Evolutionary conservation across 148 eudicot species (phyloP), one percentile per base, ranked within the genome.

Genomic region (Persicaria tinctoria): DNA sequence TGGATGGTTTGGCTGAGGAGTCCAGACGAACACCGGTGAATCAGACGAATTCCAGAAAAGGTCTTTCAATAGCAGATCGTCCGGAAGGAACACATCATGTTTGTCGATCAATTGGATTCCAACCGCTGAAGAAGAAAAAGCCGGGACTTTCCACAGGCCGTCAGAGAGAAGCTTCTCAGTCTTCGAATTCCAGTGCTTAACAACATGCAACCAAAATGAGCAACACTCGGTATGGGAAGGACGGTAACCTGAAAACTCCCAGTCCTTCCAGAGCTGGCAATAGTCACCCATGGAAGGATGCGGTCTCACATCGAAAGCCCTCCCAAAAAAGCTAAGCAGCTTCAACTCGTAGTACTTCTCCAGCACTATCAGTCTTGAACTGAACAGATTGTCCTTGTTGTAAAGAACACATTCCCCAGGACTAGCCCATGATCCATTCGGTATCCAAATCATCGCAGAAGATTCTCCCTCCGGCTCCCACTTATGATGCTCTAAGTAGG

Each of bases 181-280:
- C 27, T 72, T 56, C 9, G 5, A 0, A 48, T 73, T 69, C 86
- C 84, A 78, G 16, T 79, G 75, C 68, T 46, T 54, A 7, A 80
- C 70, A 46, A 86, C 72, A 71, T 78, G 80, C 6, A 76, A 74
- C 97, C 93, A 91, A 73, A 91, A 87, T 4, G 90, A 81, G 78
- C 75, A 79, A 50, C 88, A 89, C 46, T 87, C 81, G 6, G 55
- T 70, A 38, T 62, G 11, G 5, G 86, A 80, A 11, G 85, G 18
- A 20, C 38, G 4, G 70, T 23, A 10, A 47, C 78, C 82, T 45
- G 89, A 75, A 23, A 60, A 64, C 75, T 87, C 93, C 97, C 97
- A 91, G 18, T 77, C 69, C 76, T 77, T 89, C 97, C 97, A 91
- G 38, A 91, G 88, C 75, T 70, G 73, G 80, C 84, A 76, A 72